Evolutionary conservation across 2,329 filamentous ascomycete genomes (phyloP).

Genomic region (Stachybotrys chartarum): DNA sequence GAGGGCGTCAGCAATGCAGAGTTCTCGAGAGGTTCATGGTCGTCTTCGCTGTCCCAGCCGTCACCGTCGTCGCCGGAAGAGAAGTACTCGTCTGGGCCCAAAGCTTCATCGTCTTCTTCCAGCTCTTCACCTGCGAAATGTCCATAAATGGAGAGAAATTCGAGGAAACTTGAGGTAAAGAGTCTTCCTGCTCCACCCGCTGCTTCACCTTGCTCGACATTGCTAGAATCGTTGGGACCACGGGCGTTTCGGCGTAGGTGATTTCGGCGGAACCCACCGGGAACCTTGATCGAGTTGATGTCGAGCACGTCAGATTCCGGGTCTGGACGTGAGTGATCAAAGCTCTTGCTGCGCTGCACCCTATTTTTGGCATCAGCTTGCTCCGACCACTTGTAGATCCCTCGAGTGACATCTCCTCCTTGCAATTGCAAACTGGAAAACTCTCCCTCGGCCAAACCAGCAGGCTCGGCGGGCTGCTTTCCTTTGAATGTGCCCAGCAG

Average conservation of each 20-base stretch:
- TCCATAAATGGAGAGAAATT: slow-evolving; percentile 90
- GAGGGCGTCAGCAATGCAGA: slow-evolving; percentile 77
- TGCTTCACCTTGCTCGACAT: slow-evolving; percentile 24
- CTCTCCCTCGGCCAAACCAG: slow-evolving; percentile 59
- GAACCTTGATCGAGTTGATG: slow-evolving; percentile 85
- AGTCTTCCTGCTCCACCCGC: slow-evolving; percentile 40
- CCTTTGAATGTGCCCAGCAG: slow-evolving; percentile 41
- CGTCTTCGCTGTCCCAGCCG: slow-evolving; percentile 56
- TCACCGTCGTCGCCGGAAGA: slow-evolving; percentile 66
- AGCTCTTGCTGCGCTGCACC: slow-evolving; percentile 79
- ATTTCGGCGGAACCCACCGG: slow-evolving; percentile 88
- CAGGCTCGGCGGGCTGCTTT: slow-evolving; percentile 40
- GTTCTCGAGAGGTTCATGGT: slow-evolving; percentile 76
- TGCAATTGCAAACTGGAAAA: slow-evolving; percentile 92
- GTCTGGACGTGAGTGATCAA: slow-evolving; percentile 67
- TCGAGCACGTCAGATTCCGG: slow-evolving; percentile 76
- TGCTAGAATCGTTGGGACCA: slow-evolving; percentile 40
- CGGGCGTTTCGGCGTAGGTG: slow-evolving; percentile 72
- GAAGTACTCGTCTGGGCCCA: slow-evolving; percentile 87
- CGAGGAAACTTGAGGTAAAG: slow-evolving; percentile 88
- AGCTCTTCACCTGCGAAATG: slow-evolving; percentile 97
- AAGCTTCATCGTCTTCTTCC: slow-evolving; percentile 89
- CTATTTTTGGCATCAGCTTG: slow-evolving; percentile 67
- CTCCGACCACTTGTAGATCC: slow-evolving; percentile 95
- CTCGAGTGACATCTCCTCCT: slow-evolving; percentile 87